Base-by-base conservation (phyloP, 805 yeast species). In the Blastobotrys terrestris region DNA sequence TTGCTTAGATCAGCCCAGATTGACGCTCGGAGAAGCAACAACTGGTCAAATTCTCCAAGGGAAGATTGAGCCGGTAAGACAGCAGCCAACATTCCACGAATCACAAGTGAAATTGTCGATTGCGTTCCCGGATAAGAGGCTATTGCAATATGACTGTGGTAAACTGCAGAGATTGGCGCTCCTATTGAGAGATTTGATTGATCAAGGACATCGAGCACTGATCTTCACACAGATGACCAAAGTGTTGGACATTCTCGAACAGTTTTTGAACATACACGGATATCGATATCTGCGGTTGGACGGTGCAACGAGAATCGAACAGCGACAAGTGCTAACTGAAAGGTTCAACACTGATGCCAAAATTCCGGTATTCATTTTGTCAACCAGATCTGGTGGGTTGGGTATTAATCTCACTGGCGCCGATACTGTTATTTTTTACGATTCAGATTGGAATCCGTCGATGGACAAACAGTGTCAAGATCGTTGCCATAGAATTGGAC, bases 401-500 rank as follows among this genome's bases (percentile, higher is more conserved):
- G 99, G 99, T 3, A 80, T 92, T 44, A 92, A 92, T 63, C 72
- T 92, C 52, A 79, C 84, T 0, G 81, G 85, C 0, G 96, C 98
- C 0, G 97, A 94, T 58, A 84, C 95, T 1, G 98, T 94, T 1
- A 79, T 92, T 2, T 62, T 92, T 8, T 90, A 88, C 64, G 99
- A 92, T 63, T 85, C 89, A 53, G 99, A 92, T 70, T 92, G 99
- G 99, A 94, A 94, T 66, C 99, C 99, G 1, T 96, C 98, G 1
- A 94, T 94, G 97, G 99, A 94, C 68, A 89, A 90, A 65, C 99
- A 94, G 70, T 94, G 99, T 72, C 99, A 94, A 70, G 99, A 94
- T 71, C 83, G 99, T 68, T 94, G 98, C 71, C 99, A 94, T 68
- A 85, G 99, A 75, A 94, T 94, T 67, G 99, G 99, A 4, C 99